A percentile compares a stretch with the other conserved stretches of the same genome.
Evolutionary conservation across 768 basidiomycete genomes (phyloP).

Genomic region (Russula brevipes): DNA sequence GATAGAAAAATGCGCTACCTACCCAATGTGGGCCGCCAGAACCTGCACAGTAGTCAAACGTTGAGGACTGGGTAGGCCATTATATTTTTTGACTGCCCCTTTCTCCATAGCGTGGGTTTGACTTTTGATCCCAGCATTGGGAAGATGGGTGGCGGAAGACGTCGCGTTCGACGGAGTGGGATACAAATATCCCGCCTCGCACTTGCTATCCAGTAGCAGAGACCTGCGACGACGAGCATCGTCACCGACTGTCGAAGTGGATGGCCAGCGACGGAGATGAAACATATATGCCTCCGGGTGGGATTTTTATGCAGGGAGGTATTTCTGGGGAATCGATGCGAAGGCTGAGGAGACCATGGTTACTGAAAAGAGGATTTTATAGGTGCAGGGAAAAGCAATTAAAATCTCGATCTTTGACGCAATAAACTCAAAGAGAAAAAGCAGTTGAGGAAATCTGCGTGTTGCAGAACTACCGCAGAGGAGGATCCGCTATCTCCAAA

Average conservation of each 20-base stretch:
- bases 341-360: constrained; percentile 8
- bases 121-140: constrained; percentile 12
- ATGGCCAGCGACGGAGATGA: constrained; percentile 16
- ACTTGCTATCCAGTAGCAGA: background rate
- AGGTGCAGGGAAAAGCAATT: constrained; percentile 10
- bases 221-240: constrained; percentile 1
- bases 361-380: constrained; percentile 16
- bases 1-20: constrained; percentile 12
- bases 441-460: background rate
- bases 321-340: constrained; percentile 3
- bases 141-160: constrained; percentile 17
- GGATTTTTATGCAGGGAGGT: constrained; percentile 3
- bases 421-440: constrained; percentile 14
- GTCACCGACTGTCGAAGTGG: constrained; percentile 8
- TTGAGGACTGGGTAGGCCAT: constrained; percentile 7
- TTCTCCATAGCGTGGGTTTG: constrained; percentile 7
- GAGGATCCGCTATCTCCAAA: constrained; percentile 17
- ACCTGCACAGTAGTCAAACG: constrained; percentile 20
- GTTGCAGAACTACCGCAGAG: background rate
- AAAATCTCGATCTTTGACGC: background rate
- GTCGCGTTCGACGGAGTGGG: constrained; percentile 10
- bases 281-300: constrained; percentile 4
- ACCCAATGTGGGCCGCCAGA: constrained; percentile 25
- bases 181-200: constrained; percentile 1
- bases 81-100: background rate